Conservation (phyloP, 371 early-diverging fungal genomes). For the Lichtheimia ornata region DNA sequence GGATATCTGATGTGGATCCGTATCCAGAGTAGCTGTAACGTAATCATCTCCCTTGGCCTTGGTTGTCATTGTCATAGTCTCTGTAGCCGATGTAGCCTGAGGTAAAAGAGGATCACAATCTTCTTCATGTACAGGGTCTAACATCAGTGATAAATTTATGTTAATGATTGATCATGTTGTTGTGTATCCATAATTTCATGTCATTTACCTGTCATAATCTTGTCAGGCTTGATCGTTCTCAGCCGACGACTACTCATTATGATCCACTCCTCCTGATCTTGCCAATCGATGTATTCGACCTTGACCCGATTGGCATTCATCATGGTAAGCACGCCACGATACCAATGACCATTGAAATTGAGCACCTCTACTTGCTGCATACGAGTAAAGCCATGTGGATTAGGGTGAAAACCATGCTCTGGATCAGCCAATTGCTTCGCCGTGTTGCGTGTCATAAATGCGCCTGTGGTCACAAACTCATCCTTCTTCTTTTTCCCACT, state of each 20-base stretch:
- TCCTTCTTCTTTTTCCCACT: constrained; percentile 1
- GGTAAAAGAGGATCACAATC: constrained; percentile 4
- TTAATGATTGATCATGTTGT: not conserved
- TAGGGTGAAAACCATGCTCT: constrained; percentile 39
- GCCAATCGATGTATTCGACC: constrained; percentile 58
- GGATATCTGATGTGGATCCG: constrained; percentile 42
- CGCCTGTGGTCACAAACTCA: constrained; percentile 48
- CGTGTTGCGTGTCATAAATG: constrained; percentile 53
- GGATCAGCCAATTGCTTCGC: constrained; percentile 35
- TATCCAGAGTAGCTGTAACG: constrained; percentile 33
- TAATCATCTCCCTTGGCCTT: constrained; percentile 25
- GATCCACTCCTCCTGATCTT: constrained; percentile 65
- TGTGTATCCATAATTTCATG: not conserved
- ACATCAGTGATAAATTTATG: not conserved
- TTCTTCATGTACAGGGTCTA: not conserved
- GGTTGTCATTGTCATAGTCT: not conserved
- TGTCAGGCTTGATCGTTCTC: constrained; percentile 4
- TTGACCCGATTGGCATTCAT: constrained; percentile 52
- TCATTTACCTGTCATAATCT: constrained; percentile 5
- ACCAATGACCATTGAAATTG: constrained; percentile 53
- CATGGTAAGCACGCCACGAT: constrained; percentile 47
- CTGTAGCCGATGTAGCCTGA: not conserved
- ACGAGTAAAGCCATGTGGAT: constrained; percentile 41
- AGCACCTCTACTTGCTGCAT: constrained; percentile 47
- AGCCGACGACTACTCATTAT: constrained; percentile 50